phyloP scores from a whole-genome alignment of 2,329 filamentous ascomycete genomes.

The Pestalotiopsis sp. region DNA sequence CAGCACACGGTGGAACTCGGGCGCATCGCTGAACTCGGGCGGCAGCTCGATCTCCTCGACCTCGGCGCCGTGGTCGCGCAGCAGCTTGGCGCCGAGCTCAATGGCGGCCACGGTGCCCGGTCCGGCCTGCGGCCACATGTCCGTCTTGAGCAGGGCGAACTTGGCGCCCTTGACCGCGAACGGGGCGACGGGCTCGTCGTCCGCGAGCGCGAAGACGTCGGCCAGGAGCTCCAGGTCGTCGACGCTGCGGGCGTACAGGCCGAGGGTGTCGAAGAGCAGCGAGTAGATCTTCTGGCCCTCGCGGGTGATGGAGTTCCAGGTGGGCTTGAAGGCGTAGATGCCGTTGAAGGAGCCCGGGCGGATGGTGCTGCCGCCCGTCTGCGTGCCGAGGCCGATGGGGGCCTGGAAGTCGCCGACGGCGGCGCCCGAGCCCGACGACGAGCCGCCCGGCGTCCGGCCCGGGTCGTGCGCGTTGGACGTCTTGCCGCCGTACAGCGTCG shows the following conservation, averaged over 20 bases:
- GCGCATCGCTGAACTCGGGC: slow-evolving; percentile 46
- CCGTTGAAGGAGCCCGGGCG: slow-evolving; percentile 67
- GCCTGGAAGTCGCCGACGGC: slow-evolving; percentile 67
- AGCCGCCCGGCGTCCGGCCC: slow-evolving; percentile 67
- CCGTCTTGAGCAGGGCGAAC: slow-evolving; percentile 57
- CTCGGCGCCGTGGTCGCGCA: slow-evolving; percentile 49
- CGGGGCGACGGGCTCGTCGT: slow-evolving; percentile 40
- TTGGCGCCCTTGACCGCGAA: slow-evolving; percentile 46
- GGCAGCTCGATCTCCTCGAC: slow-evolving; percentile 60
- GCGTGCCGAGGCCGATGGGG: slow-evolving; percentile 62
- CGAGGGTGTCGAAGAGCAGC: slow-evolving; percentile 62
- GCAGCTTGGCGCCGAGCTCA: slow-evolving; percentile 37
- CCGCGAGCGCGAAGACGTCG: slow-evolving; percentile 53
- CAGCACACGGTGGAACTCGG: slow-evolving; percentile 53
- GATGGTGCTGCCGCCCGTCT: slow-evolving; percentile 66
- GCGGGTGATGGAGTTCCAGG: slow-evolving; percentile 62
- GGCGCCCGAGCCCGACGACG: slow-evolving; percentile 67
- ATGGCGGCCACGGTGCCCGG: slow-evolving; percentile 45
- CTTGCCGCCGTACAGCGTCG: slow-evolving; percentile 51
- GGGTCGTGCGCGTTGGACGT: slow-evolving; percentile 67
- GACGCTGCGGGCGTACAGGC: slow-evolving; percentile 59
- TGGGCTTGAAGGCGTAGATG: slow-evolving; percentile 67
- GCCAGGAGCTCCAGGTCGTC: slow-evolving; percentile 60
- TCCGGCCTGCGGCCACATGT: slow-evolving; percentile 50
- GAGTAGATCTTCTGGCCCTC: slow-evolving; percentile 64